Conservation (phyloP, 441 rosid genomes). For the Eutrema salsugineum region DNA sequence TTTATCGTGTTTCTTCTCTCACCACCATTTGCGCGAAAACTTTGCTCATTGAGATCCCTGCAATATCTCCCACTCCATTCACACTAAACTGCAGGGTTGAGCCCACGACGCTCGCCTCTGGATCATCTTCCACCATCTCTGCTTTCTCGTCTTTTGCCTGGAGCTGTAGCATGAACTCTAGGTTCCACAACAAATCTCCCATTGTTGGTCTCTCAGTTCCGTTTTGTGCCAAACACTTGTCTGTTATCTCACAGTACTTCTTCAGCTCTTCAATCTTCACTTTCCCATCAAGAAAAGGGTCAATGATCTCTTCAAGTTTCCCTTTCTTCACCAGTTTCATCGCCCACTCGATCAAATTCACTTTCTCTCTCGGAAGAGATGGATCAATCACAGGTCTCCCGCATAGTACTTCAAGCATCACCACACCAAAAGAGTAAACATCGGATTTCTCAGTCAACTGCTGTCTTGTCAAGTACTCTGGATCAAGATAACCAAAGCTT, state of each 20-base stretch:
- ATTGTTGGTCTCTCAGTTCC: constrained; percentile 62
- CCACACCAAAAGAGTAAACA: constrained; percentile 92
- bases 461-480: constrained; percentile 75
- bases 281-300: constrained; percentile 44
- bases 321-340: constrained; percentile 45
- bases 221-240: constrained; percentile 63
- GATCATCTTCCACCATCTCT: constrained; percentile 18
- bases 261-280: constrained; percentile 50
- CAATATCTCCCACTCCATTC: constrained; percentile 45
- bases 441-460: constrained; percentile 78
- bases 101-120: constrained; percentile 24
- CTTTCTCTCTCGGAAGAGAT: constrained; percentile 59
- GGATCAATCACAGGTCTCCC: constrained; percentile 85
- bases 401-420: constrained; percentile 69
- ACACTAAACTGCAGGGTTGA: constrained; percentile 34
- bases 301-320: constrained; percentile 43
- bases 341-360: constrained; percentile 73
- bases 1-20: constrained; percentile 52
- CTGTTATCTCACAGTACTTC: constrained; percentile 63
- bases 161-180: constrained; percentile 63
- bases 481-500: constrained; percentile 91
- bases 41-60: constrained; percentile 66
- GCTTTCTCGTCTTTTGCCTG: constrained; percentile 46
- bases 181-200: constrained; percentile 87
- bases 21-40: constrained; percentile 90